These are phyloP conservation scores for Cucumis hystrix DNA, from an alignment of 306 rosid species.

Conservation along the genomic window DNA sequence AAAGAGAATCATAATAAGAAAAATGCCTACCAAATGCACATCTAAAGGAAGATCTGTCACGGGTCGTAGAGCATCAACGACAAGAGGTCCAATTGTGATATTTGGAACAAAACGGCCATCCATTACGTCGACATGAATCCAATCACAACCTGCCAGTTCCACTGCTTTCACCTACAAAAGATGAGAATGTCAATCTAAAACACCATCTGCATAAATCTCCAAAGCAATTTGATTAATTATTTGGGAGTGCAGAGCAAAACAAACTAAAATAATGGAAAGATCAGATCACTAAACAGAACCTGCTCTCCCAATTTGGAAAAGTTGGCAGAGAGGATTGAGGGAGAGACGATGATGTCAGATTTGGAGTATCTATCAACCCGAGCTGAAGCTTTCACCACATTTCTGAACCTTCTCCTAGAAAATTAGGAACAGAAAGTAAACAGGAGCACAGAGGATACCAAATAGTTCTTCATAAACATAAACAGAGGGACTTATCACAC, in stretches of 20 bases:
- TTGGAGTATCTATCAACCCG: constrained; percentile 88
- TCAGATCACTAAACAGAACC: constrained; percentile 28
- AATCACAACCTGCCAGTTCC: constrained; percentile 99
- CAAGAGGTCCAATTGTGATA: constrained; percentile 95
- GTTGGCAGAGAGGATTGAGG: constrained; percentile 95
- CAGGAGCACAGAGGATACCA: constrained; percentile 8
- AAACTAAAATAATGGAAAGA: constrained; percentile 7
- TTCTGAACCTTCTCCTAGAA: constrained; percentile 49
- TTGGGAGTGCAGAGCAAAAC: neutral
- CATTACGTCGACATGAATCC: constrained; percentile 99
- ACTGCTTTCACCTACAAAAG: constrained; percentile 81
- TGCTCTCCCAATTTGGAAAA: constrained; percentile 93
- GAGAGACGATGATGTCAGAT: constrained; percentile 77
- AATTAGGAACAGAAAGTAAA: constrained; percentile 8
- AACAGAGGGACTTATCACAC: no score
- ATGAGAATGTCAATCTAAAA: constrained; percentile 1
- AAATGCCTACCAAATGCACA: constrained; percentile 74
- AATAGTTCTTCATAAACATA: neutral
- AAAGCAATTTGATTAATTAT: neutral
- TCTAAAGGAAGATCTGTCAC: constrained; percentile 99
- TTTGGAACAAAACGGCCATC: constrained; percentile 99
- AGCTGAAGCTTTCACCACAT: constrained; percentile 72
- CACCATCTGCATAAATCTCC: neutral
- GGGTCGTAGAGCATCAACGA: constrained; percentile 94
- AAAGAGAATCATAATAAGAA: constrained; percentile 6